Conservation (phyloP, 768 basidiomycete genomes). For the Chalciporus sphaerocephalus region DNA sequence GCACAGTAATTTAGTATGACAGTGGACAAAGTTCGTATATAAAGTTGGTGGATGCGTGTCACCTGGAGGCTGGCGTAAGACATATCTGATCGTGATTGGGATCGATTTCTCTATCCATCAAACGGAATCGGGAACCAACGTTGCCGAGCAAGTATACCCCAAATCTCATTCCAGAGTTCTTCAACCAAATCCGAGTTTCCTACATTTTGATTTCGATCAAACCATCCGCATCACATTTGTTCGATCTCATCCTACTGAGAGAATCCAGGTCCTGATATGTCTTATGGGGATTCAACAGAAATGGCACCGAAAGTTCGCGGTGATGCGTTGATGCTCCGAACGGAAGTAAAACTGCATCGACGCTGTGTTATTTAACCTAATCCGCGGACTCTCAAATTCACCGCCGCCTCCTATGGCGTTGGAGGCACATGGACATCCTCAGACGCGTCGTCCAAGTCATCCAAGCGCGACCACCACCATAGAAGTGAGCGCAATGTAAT, state of each 20-base stretch:
- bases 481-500: constrained; percentile 4
- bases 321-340: background rate
- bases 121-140: background rate
- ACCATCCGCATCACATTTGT: constrained; percentile 10
- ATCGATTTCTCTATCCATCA: background rate
- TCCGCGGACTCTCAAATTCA: constrained; percentile 19
- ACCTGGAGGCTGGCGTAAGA: background rate
- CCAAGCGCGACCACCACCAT: background rate
- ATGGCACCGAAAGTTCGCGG: background rate
- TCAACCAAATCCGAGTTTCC: background rate
- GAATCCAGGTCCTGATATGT: background rate
- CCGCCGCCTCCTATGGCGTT: constrained; percentile 10
- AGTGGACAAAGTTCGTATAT: constrained; percentile 9
- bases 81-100: constrained; percentile 1
- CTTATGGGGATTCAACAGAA: constrained; percentile 1
- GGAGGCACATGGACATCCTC: background rate
- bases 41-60: constrained; percentile 1
- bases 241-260: constrained; percentile 6
- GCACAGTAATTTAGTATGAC: constrained; percentile 12
- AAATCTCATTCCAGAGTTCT: background rate
- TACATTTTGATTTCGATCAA: constrained; percentile 1
- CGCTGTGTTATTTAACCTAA: constrained; percentile 5
- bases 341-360: constrained; percentile 3
- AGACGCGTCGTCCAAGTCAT: no score
- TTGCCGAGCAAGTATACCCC: background rate